Percentiles rank a stretch among this genome's conserved stretches.
These are phyloP conservation scores for Albugo candida DNA, from an alignment of 352 stramenopile genomes.

Conservation along the genomic window DNA sequence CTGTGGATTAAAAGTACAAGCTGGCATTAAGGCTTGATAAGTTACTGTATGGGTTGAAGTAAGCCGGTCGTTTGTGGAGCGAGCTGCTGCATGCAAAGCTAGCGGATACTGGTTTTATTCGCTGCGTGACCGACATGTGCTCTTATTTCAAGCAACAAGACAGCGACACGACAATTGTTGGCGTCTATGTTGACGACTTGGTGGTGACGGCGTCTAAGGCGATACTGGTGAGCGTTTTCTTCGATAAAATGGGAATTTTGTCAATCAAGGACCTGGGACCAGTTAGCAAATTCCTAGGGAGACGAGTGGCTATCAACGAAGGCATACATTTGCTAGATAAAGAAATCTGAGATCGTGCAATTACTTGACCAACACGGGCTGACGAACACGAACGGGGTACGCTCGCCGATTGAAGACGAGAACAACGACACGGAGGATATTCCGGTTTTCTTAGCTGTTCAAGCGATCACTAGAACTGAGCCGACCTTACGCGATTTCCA, in stretches of 20 bases:
- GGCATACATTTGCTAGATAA: slow-evolving; percentile 12
- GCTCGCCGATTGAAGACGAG: slow-evolving; percentile 1
- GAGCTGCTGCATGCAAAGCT: too few relatives aligned
- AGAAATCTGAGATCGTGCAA: slow-evolving; percentile 7
- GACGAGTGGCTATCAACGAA: slow-evolving; percentile 4
- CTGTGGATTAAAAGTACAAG: slow-evolving; percentile 1
- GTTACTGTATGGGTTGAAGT: slow-evolving; percentile 15
- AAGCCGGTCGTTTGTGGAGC: too few relatives aligned
- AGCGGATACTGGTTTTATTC: too few relatives aligned
- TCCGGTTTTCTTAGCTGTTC: not conserved
- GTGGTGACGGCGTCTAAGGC: slow-evolving; percentile 5
- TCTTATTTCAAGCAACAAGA: slow-evolving; percentile 7
- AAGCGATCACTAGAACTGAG: not conserved
- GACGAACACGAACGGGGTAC: slow-evolving; percentile 5
- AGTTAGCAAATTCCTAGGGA: slow-evolving; percentile 13
- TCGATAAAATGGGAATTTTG: slow-evolving; percentile 2
- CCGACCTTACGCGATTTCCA: slow-evolving; percentile 11
- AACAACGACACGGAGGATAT: slow-evolving; percentile 1
- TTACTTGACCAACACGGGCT: slow-evolving; percentile 10
- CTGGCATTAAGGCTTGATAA: slow-evolving; percentile 6
- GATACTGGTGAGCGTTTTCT: slow-evolving; percentile 3
- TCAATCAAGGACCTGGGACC: slow-evolving; percentile 15
- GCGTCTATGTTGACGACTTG: slow-evolving; percentile 18
- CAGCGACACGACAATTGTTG: not conserved
- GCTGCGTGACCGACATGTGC: too few relatives aligned